Evolutionary conservation across 768 basidiomycete species (phyloP).

Genomic region (Xerocomellus intermedius): DNA sequence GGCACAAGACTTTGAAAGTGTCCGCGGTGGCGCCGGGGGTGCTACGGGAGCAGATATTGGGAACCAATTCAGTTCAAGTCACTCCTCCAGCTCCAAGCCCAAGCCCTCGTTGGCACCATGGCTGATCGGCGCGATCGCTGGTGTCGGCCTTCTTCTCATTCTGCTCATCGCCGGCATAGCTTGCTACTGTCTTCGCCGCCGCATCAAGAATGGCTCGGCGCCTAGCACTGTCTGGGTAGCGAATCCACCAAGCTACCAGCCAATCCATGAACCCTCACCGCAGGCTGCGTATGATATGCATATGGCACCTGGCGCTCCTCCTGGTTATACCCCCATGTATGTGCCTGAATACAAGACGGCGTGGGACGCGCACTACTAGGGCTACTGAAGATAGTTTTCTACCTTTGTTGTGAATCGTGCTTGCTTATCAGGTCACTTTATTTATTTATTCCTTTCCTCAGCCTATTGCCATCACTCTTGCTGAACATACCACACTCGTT

Average conservation of each 20-base stretch:
- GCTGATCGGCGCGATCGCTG: conserved; percentile 20
- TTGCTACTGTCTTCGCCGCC: conserved; percentile 14
- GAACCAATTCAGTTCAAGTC: conserved; percentile 37
- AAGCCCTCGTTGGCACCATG: background rate
- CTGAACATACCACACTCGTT: background rate
- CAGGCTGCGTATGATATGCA: conserved; percentile 30
- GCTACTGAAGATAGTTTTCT: background rate
- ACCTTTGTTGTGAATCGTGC: background rate
- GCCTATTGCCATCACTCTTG: background rate
- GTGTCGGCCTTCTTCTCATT: conserved; percentile 3
- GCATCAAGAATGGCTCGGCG: conserved; percentile 1
- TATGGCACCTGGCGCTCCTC: conserved; percentile 14
- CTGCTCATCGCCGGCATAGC: background rate
- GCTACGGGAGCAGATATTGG: conserved; percentile 29
- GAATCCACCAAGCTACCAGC: conserved; percentile 16
- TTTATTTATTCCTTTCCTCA: background rate
- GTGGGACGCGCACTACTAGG: conserved; percentile 24
- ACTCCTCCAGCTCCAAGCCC: conserved; percentile 33
- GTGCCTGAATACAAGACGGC: conserved; percentile 23
- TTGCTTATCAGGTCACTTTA: background rate
- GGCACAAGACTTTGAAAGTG: conserved; percentile 10
- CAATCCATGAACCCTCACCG: conserved; percentile 27
- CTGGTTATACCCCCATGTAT: conserved; percentile 13
- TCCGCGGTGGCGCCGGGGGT: conserved; percentile 5
- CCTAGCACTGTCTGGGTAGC: conserved; percentile 7